phyloP scores from a whole-genome alignment of 2,329 filamentous ascomycete genomes.

The Gaeumannomyces sp. region DNA sequence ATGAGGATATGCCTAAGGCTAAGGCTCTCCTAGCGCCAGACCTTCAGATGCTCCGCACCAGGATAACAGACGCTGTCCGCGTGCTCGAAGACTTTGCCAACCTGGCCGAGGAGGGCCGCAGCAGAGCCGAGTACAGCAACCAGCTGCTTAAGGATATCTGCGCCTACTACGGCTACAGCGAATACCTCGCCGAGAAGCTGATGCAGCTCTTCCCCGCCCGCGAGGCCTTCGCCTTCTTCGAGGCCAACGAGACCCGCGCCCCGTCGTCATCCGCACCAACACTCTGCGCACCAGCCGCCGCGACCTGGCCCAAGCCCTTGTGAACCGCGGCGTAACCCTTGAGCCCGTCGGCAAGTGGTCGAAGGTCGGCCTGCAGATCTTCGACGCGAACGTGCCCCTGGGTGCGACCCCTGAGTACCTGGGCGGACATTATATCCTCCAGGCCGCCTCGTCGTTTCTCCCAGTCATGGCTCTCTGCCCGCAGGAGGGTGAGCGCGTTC shows the following conservation, averaged over 20 bases:
- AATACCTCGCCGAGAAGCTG: conserved; percentile 92
- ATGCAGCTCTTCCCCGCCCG: conserved; percentile 86
- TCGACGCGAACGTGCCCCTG: conserved; percentile 77
- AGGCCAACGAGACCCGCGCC: conserved; percentile 93
- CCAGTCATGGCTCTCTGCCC: conserved; percentile 96
- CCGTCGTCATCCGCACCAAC: conserved; percentile 94
- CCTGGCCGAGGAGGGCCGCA: conserved; percentile 71
- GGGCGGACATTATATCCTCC: conserved; percentile 94
- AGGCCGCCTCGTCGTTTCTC: conserved; percentile 93
- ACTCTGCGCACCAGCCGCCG: conserved; percentile 71
- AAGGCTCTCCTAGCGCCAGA: conserved; percentile 73
- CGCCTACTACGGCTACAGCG: conserved; percentile 93
- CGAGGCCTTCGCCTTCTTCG: conserved; percentile 97
- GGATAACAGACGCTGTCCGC: conserved; percentile 89
- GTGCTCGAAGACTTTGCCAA: conserved; percentile 85
- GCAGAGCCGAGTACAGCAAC: conserved; percentile 78
- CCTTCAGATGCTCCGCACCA: conserved; percentile 76
- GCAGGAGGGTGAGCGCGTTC: conserved; percentile 83
- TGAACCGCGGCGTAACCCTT: conserved; percentile 92
- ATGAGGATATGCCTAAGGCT: conserved; percentile 52
- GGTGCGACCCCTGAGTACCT: conserved; percentile 97
- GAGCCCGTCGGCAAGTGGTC: conserved; percentile 98
- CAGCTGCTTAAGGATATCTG: conserved; percentile 89
- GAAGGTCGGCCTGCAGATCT: conserved; percentile 94
- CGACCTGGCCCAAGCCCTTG: conserved; percentile 86